Conservation (phyloP, 2,329 filamentous ascomycete species). For the Raffaelea deltoideospora region DNA sequence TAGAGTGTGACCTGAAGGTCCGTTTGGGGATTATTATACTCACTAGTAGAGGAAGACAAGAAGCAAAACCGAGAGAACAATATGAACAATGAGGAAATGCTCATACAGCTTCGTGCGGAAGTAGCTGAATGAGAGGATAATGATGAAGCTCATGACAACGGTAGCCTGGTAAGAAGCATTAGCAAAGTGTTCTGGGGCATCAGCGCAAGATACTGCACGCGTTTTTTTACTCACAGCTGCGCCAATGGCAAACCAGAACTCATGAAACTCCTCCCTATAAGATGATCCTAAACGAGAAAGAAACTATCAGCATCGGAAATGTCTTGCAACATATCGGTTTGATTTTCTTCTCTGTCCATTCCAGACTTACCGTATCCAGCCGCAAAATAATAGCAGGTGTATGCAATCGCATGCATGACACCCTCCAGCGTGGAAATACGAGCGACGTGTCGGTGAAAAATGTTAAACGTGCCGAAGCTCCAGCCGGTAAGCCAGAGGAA, state of each 20-base stretch:
- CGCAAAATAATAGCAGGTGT: conserved; percentile 22
- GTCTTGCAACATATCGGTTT: too few species aligned
- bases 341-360: too few species aligned
- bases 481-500: conserved; percentile 53
- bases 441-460: conserved; percentile 52
- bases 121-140: conserved; percentile 33
- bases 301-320: too few species aligned
- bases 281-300: background rate
- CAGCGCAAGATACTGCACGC: background rate
- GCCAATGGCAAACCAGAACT: conserved; percentile 1
- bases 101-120: conserved; percentile 37
- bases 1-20: background rate
- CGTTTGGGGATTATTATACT: background rate
- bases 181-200: background rate
- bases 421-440: conserved; percentile 46
- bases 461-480: conserved; percentile 50
- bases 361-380: background rate
- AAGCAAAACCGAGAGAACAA: conserved; percentile 23
- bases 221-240: background rate
- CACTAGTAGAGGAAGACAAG: conserved; percentile 18
- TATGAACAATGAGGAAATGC: conserved; percentile 27
- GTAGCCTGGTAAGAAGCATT: conserved; percentile 15
- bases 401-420: conserved; percentile 45
- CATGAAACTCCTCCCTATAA: background rate
- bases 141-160: conserved; percentile 26